These are phyloP conservation scores for Babesia ovis DNA, from an alignment of 169 alveolate genomes.

Conservation along the genomic window DNA sequence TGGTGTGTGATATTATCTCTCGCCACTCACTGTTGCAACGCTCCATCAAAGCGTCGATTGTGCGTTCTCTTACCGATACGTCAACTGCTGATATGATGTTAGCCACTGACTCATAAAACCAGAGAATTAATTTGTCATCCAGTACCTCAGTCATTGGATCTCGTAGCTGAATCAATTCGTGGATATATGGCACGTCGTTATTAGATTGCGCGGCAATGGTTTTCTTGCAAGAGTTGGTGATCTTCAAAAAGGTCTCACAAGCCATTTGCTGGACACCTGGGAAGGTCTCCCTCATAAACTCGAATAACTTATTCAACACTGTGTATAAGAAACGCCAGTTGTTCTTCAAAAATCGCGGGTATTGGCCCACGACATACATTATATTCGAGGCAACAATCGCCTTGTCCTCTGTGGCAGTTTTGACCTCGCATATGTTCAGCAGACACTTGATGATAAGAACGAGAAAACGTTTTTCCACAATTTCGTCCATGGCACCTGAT, in stretches of 20 bases:
- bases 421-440: constrained; percentile 94
- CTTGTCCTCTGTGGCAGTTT: constrained; percentile 95
- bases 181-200: constrained; percentile 36
- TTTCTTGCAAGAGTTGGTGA: constrained; percentile 89
- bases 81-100: constrained; percentile 63
- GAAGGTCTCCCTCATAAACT: constrained; percentile 98
- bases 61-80: background rate
- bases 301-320: constrained; percentile 97
- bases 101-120: constrained; percentile 70
- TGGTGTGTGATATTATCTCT: constrained; percentile 10
- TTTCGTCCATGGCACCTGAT: constrained; percentile 94
- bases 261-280: constrained; percentile 99
- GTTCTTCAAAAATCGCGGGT: constrained; percentile 94
- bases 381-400: constrained; percentile 96
- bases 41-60: constrained; percentile 39
- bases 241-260: constrained; percentile 94
- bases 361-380: constrained; percentile 99
- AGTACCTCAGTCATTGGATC: constrained; percentile 78
- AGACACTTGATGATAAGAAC: constrained; percentile 91
- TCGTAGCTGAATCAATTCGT: constrained; percentile 37
- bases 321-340: constrained; percentile 98
- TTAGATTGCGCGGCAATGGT: constrained; percentile 62
- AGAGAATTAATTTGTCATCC: constrained; percentile 66
- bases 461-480: constrained; percentile 92
- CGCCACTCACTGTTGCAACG: constrained; percentile 53